Base-by-base conservation (phyloP, 352 stramenopile genomes). In the Phytophthora citrophthora region DNA sequence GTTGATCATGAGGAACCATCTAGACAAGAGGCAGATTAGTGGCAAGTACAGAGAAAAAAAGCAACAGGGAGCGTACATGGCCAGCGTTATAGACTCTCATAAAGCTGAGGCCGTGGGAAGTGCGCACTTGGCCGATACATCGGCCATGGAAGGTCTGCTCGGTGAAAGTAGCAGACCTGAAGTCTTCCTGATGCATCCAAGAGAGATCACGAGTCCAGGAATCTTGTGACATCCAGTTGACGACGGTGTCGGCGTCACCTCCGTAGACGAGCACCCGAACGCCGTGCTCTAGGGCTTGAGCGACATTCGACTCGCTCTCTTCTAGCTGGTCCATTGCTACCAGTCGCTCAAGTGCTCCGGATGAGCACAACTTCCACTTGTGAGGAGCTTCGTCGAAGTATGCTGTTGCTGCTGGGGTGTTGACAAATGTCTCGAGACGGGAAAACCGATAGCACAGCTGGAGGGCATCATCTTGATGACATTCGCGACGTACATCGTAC, bases 1-100 rank as follows among this genome's bases (percentile, higher is more conserved):
- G 86, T 55, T 95, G 83, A 58, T 93, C 84, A 26, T 80, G 79
- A 40, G 84, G 81, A 26, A 93, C 84, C 86, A 93, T 93, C 86
- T 93, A 68, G 48, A 55, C 6, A 32, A 34, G 54, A 13, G 16
- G 3, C 29, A 59, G 38, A 7, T 31, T 51, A 50, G 61, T 61
- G 54, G 12, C 34, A 26, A 18, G 36, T 1, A 29, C 9, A 44
- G 20, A 4, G 32, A n/a, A 13, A 34, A 3, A 34, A 34, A 13
- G 29, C 1, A 34, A 34, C 29, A 13, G 29, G 29, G 29, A 18
- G n/a, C 81, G 49, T 79, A 94, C 85, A 56, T 95, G 87, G 24
- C 87, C 83, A 2, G 83, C 70, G 7, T 87, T 54, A 52, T 72
- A 88, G 43, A 95, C 65, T 26, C 82, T 78, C 53, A 90, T 72